Evolutionary conservation across 352 stramenopile genomes (phyloP), one percentile per base, ranked within the genome.

Genomic region (Phytophthora pinifolia): DNA sequence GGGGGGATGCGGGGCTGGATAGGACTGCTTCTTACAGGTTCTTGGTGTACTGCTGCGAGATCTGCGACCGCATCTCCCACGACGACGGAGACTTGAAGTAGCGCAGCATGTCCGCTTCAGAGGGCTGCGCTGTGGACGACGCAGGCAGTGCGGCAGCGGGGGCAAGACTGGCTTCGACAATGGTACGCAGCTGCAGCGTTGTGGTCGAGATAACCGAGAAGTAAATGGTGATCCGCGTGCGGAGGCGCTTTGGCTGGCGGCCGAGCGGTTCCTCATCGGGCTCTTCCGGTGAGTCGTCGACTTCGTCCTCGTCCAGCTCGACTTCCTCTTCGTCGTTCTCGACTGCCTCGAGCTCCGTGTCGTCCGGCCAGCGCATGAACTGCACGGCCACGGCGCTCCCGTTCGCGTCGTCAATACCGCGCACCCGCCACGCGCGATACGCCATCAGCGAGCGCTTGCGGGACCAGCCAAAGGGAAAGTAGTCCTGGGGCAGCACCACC

Each of bases 61-160:
- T 71, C 51, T 90, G 77, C 53, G 75, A 70, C 22, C 81, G 72
- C 47, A 86, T 65, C 51, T 88, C 79, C 79, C 79, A 90, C 3
- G 79, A 76, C 34, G 75, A 85, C n/a, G 75, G 75, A 15, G 74
- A 73, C 52, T 84, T 83, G 46, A 86, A 88, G 61, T 86, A 88
- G 39, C 79, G 76, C 43, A 79, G 43, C 79, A 90, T 90, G 27
- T 86, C 75, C 12, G 59, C 59, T 17, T 86, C 79, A 5, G 74
- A 82, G 1, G 75, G 74, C 22, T 75, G 50, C 37, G 52, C 46
- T n/a, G 51, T 55, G 9, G 46, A 41, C 2, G 61, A 59, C 3
- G 49, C 49, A 10, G 67, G 38, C 1, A 66, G 47, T 6, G 54
- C 53, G 6, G 56, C 34, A 3, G 57, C 59, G 9, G 76, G 69